A percentile compares a stretch with the other conserved stretches of the same genome.
Evolutionary conservation across 2,329 filamentous ascomycete genomes (phyloP).

Genomic region (Neonectria punicea): DNA sequence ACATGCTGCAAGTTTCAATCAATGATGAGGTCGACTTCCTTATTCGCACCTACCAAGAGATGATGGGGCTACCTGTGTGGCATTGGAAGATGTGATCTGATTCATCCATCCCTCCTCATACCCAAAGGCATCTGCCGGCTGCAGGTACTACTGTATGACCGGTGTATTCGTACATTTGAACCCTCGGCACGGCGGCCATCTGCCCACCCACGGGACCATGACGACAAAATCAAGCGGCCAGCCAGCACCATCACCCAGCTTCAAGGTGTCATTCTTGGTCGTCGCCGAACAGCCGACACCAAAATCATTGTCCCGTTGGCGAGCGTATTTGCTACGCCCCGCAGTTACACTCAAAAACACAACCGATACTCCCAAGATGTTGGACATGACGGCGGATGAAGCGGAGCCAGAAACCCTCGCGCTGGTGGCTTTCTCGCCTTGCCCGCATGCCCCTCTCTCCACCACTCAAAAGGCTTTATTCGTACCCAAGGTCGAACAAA

Average conservation of each 20-base stretch:
- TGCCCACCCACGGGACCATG: neutral
- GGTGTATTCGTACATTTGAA: neutral
- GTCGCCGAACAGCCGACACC: neutral
- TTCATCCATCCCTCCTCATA: neutral
- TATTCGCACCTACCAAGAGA: neutral
- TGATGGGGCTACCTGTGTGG: neutral
- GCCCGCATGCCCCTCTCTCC: constrained; percentile 10
- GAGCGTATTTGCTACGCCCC: neutral
- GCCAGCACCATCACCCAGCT: neutral
- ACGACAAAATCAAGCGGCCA: neutral
- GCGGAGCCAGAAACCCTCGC: constrained; percentile 12
- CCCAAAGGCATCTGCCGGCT: neutral
- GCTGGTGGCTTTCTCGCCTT: constrained; percentile 8
- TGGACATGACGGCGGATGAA: constrained; percentile 4
- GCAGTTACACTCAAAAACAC: neutral
- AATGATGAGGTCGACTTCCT: neutral
- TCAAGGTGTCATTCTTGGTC: neutral
- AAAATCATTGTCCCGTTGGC: neutral
- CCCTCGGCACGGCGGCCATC: neutral
- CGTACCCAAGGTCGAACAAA: constrained; percentile 2
- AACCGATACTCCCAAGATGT: neutral
- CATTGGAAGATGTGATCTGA: constrained; percentile 1
- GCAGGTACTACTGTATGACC: neutral
- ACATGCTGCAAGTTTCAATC: neutral
- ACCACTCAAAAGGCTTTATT: neutral